These are phyloP conservation scores for Penicillium atrosanguineum DNA, from an alignment of 495 filamentous ascomycete species.

Conservation along the genomic window DNA sequence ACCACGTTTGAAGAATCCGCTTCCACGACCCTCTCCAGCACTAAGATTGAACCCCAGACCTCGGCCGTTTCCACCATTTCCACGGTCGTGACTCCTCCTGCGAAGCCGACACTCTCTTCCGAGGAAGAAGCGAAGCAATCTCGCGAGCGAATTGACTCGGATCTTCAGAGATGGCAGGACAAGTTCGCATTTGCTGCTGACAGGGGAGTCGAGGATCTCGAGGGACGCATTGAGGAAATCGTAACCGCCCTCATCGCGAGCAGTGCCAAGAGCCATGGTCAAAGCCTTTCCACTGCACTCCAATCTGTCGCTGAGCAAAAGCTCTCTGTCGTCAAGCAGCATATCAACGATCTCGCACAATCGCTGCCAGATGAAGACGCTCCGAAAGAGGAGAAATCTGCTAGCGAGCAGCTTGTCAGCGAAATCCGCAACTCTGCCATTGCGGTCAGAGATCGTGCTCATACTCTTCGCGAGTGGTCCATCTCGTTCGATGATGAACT, in stretches of 20 bases:
- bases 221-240: slow-evolving; percentile 72
- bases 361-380: slow-evolving; percentile 50
- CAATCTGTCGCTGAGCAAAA: slow-evolving; percentile 61
- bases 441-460: slow-evolving; percentile 74
- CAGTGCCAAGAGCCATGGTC: slow-evolving; percentile 62
- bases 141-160: slow-evolving; percentile 68
- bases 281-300: slow-evolving; percentile 64
- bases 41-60: slow-evolving; percentile 16
- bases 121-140: slow-evolving; percentile 50
- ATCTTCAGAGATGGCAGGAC: slow-evolving; percentile 77
- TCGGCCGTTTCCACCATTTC: slow-evolving; percentile 25
- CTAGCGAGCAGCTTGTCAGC: slow-evolving; percentile 58
- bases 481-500: slow-evolving; percentile 69
- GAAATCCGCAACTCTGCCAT: slow-evolving; percentile 73
- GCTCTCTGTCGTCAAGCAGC: slow-evolving; percentile 62
- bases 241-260: slow-evolving; percentile 66
- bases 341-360: slow-evolving; percentile 62
- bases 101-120: slow-evolving; percentile 32
- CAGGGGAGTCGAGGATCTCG: slow-evolving; percentile 71
- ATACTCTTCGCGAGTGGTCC: slow-evolving; percentile 77
- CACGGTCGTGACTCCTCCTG: slow-evolving; percentile 18
- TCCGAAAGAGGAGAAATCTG: slow-evolving; percentile 52
- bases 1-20: slow-evolving; percentile 31
- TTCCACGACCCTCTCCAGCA: slow-evolving; percentile 19
- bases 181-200: slow-evolving; percentile 82